These are phyloP conservation scores for Viola pubescens DNA, from an alignment of 441 rosid genomes.

Conservation along the genomic window DNA sequence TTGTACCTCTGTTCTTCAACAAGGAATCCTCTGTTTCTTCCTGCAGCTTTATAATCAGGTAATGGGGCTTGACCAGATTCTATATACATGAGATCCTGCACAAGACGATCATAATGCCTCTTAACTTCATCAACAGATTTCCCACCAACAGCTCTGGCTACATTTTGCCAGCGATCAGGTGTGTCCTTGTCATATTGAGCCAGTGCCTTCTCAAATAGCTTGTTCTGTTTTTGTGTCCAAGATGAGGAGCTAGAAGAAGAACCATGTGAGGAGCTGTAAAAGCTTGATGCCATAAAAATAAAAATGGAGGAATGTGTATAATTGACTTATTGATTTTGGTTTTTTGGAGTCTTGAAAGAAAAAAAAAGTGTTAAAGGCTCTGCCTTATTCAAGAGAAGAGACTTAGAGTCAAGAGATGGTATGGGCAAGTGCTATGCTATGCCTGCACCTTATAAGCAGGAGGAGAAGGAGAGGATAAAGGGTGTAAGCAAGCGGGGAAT, in stretches of 20 bases:
- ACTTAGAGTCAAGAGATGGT: slow-evolving; percentile 30
- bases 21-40: slow-evolving; percentile 31
- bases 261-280: slow-evolving; percentile 35
- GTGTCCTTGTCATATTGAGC: slow-evolving; percentile 52
- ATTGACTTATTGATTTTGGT: neutral
- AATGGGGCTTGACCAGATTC: slow-evolving; percentile 80
- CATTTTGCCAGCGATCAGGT: slow-evolving; percentile 79
- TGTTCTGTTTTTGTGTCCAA: slow-evolving; percentile 86
- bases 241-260: slow-evolving; percentile 27
- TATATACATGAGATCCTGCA: slow-evolving; percentile 60
- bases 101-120: slow-evolving; percentile 74
- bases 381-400: slow-evolving; percentile 26
- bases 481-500: slow-evolving; percentile 47
- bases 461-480: slow-evolving; percentile 21
- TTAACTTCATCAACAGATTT: slow-evolving; percentile 78
- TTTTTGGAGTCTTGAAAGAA: slow-evolving; percentile 1
- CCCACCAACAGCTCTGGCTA: slow-evolving; percentile 72
- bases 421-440: slow-evolving; percentile 26
- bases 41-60: slow-evolving; percentile 47
- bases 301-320: neutral
- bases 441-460: slow-evolving; percentile 45
- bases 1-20: slow-evolving; percentile 50
- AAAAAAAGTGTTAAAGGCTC: slow-evolving; percentile 12
- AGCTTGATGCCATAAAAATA: slow-evolving; percentile 46
- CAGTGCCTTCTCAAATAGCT: slow-evolving; percentile 83